Percentiles rank a stretch among this genome's conserved stretches.
Evolutionary conservation across 2,329 filamentous ascomycete species (phyloP).

Genomic region (Claviceps sp.): DNA sequence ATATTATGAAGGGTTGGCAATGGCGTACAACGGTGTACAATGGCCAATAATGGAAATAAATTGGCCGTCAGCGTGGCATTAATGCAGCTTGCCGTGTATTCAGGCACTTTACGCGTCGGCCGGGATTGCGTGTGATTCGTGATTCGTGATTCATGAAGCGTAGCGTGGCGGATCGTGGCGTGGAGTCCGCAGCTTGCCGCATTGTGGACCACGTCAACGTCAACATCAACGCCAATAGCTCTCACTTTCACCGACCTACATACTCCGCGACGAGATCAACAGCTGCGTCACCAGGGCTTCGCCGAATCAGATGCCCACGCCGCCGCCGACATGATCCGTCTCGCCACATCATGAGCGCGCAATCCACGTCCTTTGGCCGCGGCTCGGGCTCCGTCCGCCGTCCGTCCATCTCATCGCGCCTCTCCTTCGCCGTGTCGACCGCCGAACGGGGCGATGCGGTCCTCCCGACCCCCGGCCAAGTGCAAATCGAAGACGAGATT

Average conservation of each 20-base stretch:
- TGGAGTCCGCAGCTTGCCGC: not conserved
- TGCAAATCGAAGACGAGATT: slow-evolving; percentile 83
- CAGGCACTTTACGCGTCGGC: not conserved
- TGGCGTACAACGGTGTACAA: no score
- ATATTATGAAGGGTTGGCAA: no score
- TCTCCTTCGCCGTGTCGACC: slow-evolving; percentile 54
- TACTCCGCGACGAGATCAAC: no score
- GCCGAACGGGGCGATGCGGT: slow-evolving; percentile 48
- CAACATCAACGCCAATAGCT: not conserved
- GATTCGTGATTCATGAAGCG: no score
- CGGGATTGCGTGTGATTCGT: not conserved
- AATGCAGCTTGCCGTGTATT: not conserved
- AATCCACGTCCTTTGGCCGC: slow-evolving; percentile 36
- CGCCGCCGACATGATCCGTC: slow-evolving; percentile 23
- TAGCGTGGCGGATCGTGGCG: no score
- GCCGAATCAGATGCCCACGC: no score
- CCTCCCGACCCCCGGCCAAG: slow-evolving; percentile 40
- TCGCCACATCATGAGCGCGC: slow-evolving; percentile 32
- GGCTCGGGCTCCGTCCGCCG: slow-evolving; percentile 29
- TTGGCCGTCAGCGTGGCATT: not conserved
- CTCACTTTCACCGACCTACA: no score
- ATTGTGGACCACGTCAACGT: not conserved
- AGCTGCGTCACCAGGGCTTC: no score
- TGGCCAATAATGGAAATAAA: no score
- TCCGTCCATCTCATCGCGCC: slow-evolving; percentile 48